phyloP scores from a whole-genome alignment of 768 basidiomycete species.

The Lactifluus pinguis region DNA sequence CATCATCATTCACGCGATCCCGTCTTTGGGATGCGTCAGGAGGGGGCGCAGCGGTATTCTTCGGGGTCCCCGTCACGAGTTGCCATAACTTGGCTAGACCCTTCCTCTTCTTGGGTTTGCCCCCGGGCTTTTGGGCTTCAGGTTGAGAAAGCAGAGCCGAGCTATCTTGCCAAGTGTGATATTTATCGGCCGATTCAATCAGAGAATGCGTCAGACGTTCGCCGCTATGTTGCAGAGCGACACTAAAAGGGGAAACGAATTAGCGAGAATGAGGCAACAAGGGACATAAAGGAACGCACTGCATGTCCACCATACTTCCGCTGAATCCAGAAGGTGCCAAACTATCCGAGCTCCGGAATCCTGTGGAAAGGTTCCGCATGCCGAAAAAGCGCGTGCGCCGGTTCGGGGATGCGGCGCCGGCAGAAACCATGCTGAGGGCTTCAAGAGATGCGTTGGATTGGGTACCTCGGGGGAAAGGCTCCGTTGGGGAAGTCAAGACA shows the following conservation, averaged over 20 bases:
- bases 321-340: constrained; percentile 72
- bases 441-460: constrained; percentile 78
- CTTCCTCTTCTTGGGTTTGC: constrained; percentile 66
- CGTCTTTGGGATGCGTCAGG: constrained; percentile 29
- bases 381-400: constrained; percentile 72
- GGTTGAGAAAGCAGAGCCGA: constrained; percentile 1
- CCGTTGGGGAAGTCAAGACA: constrained; percentile 45
- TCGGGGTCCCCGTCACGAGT: constrained; percentile 50
- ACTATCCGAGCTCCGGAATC: constrained; percentile 75
- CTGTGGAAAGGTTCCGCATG: constrained; percentile 57
- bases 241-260: constrained; percentile 31
- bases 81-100: constrained; percentile 78
- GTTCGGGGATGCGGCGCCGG: constrained; percentile 36
- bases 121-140: constrained; percentile 20
- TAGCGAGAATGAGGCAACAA: constrained; percentile 7
- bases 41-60: constrained; percentile 32
- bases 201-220: constrained; percentile 20
- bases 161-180: constrained; percentile 19
- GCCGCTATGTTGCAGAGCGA: constrained; percentile 66
- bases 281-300: constrained; percentile 43
- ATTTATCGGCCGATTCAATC: constrained; percentile 3
- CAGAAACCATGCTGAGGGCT: constrained; percentile 61
- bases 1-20: constrained; percentile 46
- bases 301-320: constrained; percentile 90
- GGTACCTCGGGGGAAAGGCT: constrained; percentile 46